Conservation (phyloP, 2,329 filamentous ascomycete genomes). For the Mycocentrospora acerina region DNA sequence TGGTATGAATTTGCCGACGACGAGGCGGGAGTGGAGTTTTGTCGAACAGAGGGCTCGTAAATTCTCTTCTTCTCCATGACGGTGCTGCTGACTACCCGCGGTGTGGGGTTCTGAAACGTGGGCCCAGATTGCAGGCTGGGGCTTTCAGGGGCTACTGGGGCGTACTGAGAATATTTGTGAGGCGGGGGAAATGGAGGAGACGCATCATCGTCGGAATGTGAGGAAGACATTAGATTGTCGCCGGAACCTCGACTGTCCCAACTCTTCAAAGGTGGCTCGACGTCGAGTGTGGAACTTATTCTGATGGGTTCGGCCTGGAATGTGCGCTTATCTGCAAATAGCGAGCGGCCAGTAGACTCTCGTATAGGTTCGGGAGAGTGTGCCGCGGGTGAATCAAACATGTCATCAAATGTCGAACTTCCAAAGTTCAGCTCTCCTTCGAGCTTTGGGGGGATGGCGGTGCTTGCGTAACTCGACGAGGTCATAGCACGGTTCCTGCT, state of each 20-base stretch:
- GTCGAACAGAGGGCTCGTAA: constrained; percentile 26
- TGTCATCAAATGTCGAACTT: constrained; percentile 48
- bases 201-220: constrained; percentile 37
- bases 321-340: constrained; percentile 37
- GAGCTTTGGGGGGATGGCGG: constrained; percentile 54
- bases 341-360: constrained; percentile 32
- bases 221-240: constrained; percentile 52
- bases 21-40: constrained; percentile 24
- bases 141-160: constrained; percentile 36
- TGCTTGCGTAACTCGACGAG: constrained; percentile 51
- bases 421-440: constrained; percentile 43
- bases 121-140: constrained; percentile 27
- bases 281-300: constrained; percentile 46
- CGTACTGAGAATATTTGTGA: constrained; percentile 37
- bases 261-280: constrained; percentile 54
- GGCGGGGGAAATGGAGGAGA: constrained; percentile 36
- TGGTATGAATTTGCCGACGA: constrained; percentile 36
- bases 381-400: constrained; percentile 47
- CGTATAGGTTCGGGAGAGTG: constrained; percentile 29
- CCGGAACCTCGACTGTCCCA: constrained; percentile 55
- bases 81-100: constrained; percentile 26
- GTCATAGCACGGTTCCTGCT: constrained; percentile 47
- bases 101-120: constrained; percentile 26
- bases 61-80: constrained; percentile 24
- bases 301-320: constrained; percentile 47